Conservation (phyloP, 2,329 filamentous ascomycete species). For the Aaosphaeria arxii region DNA sequence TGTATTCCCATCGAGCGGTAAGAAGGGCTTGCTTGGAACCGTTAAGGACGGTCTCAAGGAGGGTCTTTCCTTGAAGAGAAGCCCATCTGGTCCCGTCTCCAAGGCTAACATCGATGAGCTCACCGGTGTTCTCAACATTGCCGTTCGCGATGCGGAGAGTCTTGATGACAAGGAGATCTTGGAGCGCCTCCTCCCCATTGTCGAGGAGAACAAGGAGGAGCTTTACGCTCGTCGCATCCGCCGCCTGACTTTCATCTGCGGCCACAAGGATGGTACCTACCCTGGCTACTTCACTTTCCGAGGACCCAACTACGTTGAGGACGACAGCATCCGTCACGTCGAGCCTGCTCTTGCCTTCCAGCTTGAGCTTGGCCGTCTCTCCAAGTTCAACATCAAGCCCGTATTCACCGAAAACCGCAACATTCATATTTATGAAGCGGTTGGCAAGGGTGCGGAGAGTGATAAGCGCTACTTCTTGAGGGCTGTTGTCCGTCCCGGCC, state of each 20-base stretch:
- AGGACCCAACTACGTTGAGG: constrained; percentile 83
- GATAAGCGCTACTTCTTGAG: constrained; percentile 99
- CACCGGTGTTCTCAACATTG: constrained; percentile 88
- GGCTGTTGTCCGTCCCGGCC: constrained; percentile 89
- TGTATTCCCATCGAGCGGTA: constrained; percentile 63
- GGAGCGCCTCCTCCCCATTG: constrained; percentile 68
- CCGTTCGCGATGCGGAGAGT: constrained; percentile 83
- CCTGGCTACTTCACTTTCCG: constrained; percentile 99
- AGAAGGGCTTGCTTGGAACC: constrained; percentile 41
- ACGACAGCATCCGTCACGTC: constrained; percentile 93
- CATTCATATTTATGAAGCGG: constrained; percentile 96
- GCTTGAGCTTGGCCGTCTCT: constrained; percentile 88
- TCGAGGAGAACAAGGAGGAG: constrained; percentile 80
- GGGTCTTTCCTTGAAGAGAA: constrained; percentile 63
- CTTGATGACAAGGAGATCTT: constrained; percentile 79
- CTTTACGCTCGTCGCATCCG: constrained; percentile 78
- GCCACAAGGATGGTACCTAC: constrained; percentile 89
- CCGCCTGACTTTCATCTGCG: constrained; percentile 93
- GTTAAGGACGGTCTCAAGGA: constrained; percentile 36
- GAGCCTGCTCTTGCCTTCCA: constrained; percentile 98
- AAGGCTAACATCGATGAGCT: constrained; percentile 68
- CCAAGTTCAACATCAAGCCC: constrained; percentile 96
- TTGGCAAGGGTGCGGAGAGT: constrained; percentile 90
- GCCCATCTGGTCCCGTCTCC: constrained; percentile 42
- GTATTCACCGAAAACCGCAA: constrained; percentile 99